Evolutionary conservation across 2,329 filamentous ascomycete species (phyloP).

Genomic region (Atkinsonella texensis): DNA sequence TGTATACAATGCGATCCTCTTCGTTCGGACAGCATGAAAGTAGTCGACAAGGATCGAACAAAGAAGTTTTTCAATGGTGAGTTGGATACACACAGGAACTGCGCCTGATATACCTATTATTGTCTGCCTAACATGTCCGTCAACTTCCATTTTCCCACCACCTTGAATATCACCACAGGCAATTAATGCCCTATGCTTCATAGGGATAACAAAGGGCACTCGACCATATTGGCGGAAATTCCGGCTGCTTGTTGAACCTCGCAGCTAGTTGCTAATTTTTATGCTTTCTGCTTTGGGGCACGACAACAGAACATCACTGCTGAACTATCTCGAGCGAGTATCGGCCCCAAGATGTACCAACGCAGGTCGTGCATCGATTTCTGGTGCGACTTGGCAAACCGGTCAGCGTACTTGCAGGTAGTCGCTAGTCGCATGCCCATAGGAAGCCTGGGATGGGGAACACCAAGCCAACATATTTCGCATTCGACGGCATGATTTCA

Average conservation of each 20-base stretch:
- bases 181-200: neutral
- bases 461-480: neutral
- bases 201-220: neutral
- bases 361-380: neutral
- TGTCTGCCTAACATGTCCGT: neutral
- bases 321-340: neutral
- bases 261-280: neutral
- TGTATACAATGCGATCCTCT: too few relatives aligned
- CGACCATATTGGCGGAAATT: neutral
- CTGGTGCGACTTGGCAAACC: constrained; percentile 1
- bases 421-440: neutral
- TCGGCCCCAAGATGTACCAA: neutral
- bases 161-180: neutral
- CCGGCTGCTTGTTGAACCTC: neutral
- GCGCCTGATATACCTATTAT: too few relatives aligned
- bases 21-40: too few relatives aligned
- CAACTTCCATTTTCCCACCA: neutral
- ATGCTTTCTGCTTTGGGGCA: neutral
- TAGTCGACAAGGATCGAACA: too few relatives aligned
- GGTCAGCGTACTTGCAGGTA: neutral
- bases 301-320: neutral
- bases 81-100: too few relatives aligned
- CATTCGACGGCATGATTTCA: neutral
- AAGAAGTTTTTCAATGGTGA: too few relatives aligned
- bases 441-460: neutral